These are phyloP conservation scores for Pseudoperonospora humuli DNA, from an alignment of 352 stramenopile species.

Conservation along the genomic window DNA sequence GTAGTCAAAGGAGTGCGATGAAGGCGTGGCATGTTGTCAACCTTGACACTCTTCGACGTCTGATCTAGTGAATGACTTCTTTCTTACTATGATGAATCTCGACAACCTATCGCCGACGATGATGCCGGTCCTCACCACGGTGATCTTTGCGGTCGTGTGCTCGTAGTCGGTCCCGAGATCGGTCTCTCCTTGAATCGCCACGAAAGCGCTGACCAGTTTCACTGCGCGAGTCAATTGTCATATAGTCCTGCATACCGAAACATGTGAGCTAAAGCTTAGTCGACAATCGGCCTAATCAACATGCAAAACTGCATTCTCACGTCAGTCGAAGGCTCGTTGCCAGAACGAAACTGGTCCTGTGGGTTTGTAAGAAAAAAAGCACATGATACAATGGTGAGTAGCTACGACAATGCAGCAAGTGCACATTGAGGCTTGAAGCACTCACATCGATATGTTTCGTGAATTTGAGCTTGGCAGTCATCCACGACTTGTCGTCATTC, in stretches of 20 bases:
- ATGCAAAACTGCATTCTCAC: slow-evolving; percentile 18
- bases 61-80: not conserved
- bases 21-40: no score
- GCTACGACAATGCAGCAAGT: no score
- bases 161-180: slow-evolving; percentile 5
- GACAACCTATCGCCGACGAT: slow-evolving; percentile 8
- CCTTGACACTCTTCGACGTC: no score
- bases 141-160: slow-evolving; percentile 7
- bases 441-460: slow-evolving; percentile 85
- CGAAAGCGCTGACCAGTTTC: slow-evolving; percentile 7
- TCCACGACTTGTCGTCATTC: slow-evolving; percentile 63
- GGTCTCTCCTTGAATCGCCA: slow-evolving; percentile 13
- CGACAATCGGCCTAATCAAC: not conserved
- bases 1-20: no score
- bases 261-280: not conserved
- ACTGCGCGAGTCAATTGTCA: slow-evolving; percentile 57
- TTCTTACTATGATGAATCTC: not conserved
- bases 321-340: slow-evolving; percentile 41
- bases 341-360: slow-evolving; percentile 69
- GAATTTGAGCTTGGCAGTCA: slow-evolving; percentile 84
- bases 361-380: slow-evolving; percentile 3
- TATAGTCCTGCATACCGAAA: slow-evolving; percentile 44
- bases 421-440: not conserved
- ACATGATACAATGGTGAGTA: not conserved
- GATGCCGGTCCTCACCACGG: slow-evolving; percentile 7